Conservation (phyloP, 2,329 filamentous ascomycete genomes). For the Fusarium dimerum region DNA sequence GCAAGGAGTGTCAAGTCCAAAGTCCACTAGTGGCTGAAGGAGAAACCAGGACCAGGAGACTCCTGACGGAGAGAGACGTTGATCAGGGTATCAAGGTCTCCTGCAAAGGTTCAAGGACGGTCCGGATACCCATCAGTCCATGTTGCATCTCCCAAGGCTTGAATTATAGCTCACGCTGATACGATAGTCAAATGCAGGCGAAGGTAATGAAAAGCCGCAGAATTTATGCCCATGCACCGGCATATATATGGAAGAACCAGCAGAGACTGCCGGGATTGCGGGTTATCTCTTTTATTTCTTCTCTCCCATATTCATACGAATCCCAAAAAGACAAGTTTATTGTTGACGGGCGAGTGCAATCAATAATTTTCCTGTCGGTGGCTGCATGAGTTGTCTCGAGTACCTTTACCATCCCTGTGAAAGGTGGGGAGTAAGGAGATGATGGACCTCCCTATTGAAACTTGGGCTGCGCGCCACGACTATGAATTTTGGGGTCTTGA, state of each 20-base stretch:
- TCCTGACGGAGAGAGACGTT: slow-evolving; percentile 3
- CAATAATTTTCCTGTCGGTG: slow-evolving; percentile 25
- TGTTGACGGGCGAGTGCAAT: slow-evolving; percentile 6
- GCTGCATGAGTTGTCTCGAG: slow-evolving; percentile 6
- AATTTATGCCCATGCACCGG: slow-evolving; percentile 2
- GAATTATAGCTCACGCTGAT: slow-evolving; percentile 11
- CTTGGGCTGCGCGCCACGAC: neutral
- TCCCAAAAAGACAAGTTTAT: slow-evolving; percentile 6
- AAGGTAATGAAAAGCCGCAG: neutral
- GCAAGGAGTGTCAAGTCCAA: neutral
- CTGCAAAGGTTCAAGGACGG: slow-evolving; percentile 11
- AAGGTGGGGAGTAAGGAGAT: slow-evolving; percentile 13
- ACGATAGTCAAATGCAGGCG: too few relatives aligned
- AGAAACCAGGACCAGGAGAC: slow-evolving; percentile 5
- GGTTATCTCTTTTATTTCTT: neutral
- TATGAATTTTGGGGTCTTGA: neutral
- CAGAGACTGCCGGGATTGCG: slow-evolving; percentile 1
- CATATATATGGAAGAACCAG: slow-evolving; percentile 8
- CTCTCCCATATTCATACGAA: too few relatives aligned
- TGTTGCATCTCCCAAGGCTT: slow-evolving; percentile 21
- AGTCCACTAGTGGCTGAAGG: slow-evolving; percentile 2
- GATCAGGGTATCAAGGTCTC: slow-evolving; percentile 21
- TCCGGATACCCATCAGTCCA: slow-evolving; percentile 11
- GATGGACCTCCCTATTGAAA: neutral
- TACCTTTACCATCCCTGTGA: slow-evolving; percentile 11